Evolutionary conservation across 2,329 filamentous ascomycete genomes (phyloP).

Genomic region (Cladophialophora chaetospira): DNA sequence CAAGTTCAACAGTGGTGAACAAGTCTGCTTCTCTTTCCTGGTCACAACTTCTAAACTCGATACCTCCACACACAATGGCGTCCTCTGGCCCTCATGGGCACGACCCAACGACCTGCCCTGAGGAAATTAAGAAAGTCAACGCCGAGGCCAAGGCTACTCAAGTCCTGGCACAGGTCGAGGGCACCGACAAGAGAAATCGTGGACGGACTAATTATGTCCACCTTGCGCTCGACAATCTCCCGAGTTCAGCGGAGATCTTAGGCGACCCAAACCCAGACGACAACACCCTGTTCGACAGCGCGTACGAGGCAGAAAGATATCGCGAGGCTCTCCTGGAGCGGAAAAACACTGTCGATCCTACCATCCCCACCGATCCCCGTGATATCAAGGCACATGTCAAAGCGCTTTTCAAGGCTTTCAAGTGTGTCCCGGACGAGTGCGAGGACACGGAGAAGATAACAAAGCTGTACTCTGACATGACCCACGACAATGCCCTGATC

Average conservation of each 20-base stretch:
- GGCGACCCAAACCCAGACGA: neutral
- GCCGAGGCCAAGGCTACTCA: neutral
- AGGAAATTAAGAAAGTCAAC: neutral
- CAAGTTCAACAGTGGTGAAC: neutral
- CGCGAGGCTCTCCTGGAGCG: conserved; percentile 16
- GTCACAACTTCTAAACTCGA: neutral
- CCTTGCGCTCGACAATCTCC: neutral
- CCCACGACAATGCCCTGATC: conserved; percentile 33
- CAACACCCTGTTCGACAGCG: conserved; percentile 14
- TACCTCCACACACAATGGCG: neutral
- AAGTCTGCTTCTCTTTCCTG: neutral
- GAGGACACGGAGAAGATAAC: conserved; percentile 40
- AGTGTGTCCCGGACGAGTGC: conserved; percentile 32
- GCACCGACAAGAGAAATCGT: neutral
- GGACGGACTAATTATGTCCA: conserved; percentile 8
- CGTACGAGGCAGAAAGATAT: conserved; percentile 18
- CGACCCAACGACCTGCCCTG: conserved; percentile 8
- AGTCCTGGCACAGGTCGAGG: neutral
- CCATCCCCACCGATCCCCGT: conserved; percentile 33
- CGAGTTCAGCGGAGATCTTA: neutral
- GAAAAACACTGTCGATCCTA: conserved; percentile 27
- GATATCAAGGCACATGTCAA: conserved; percentile 36
- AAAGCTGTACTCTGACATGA: conserved; percentile 36
- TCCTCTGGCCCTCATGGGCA: neutral
- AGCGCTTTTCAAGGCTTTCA: conserved; percentile 40